Evolutionary conservation across 2,329 filamentous ascomycete species (phyloP), one percentile per base, ranked within the genome.

Genomic region (Neobulgaria alba): DNA sequence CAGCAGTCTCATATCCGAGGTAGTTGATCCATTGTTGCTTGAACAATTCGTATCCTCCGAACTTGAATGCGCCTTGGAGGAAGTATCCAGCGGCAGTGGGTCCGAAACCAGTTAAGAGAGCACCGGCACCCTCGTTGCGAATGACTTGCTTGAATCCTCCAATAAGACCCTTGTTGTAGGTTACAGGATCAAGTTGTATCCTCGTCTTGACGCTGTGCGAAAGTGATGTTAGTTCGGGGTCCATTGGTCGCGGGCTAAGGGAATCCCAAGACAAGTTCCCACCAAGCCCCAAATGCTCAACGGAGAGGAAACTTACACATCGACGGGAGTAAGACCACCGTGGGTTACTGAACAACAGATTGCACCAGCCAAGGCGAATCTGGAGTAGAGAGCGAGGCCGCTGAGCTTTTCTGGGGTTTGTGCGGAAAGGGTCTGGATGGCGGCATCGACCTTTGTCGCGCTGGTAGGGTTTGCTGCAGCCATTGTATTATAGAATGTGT

Each of bases 261-360:
- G 8, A 36, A 16, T 9, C 14, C 15, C 10, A 10, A 33, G 42
- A 37, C 41, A 39, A 33, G 36, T 43, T 15, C 31, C 36, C 18
- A 8, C 14, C 19, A 20, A 8, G n/a, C 21, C 15, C 8, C 7
- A 23, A 37, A n/a, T 3, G 30, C 17, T 2, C 5, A 16, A 29
- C 3, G 3, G 10, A 38, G 10, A 30, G 33, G 42, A 42, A 47
- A 85, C 90, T 69, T 92, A 96, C 90, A 98, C 92, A 85, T 98
- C 92, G 68, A 98, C 88, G 63, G 92, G 92, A 57, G 92, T 98
- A 60, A 96, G 81, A 62, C 77, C 84, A 68, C 90, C 92, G 79
- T 98, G 92, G 63, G 92, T 98, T 71, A 96, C 73, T 59, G 89
- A 92, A 71, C 92, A 98, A 82, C 92, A 95, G 75, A 96, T 73